Evolutionary conservation across 2,329 filamentous ascomycete species (phyloP).

Genomic region (Fusarium verrucosum): DNA sequence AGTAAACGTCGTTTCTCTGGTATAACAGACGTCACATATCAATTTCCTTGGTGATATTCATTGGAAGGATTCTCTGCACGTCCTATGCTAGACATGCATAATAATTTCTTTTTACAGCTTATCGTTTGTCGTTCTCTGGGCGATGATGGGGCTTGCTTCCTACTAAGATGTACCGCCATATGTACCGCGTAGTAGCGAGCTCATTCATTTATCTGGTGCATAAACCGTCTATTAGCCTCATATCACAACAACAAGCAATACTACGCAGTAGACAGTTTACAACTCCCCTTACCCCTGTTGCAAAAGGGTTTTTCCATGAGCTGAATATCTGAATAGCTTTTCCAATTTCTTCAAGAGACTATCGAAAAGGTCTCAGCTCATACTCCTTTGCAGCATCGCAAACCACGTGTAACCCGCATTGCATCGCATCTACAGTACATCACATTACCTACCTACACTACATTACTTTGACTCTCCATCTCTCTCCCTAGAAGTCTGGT

Average conservation of each 20-base stretch:
- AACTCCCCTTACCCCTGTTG: neutral
- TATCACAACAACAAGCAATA: neutral
- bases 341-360: neutral
- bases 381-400: conserved; percentile 1
- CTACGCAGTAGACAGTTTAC: neutral
- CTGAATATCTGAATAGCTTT: neutral
- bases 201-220: conserved; percentile 15
- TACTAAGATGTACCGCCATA: too few species aligned
- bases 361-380: conserved; percentile 1
- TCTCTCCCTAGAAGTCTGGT: conserved; percentile 20
- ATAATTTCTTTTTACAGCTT: conserved; percentile 7
- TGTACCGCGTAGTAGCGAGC: too few species aligned
- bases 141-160: neutral
- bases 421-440: neutral
- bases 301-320: neutral
- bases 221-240: conserved; percentile 5
- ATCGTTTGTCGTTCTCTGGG: neutral
- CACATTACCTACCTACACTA: neutral
- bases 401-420: conserved; percentile 18
- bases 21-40: neutral
- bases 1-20: neutral
- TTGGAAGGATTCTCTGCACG: conserved; percentile 4
- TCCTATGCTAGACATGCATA: conserved; percentile 18
- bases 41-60: neutral
- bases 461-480: neutral